These are phyloP conservation scores for Fonsecaea monophora DNA, from an alignment of 2,329 filamentous ascomycete genomes.

Conservation along the genomic window DNA sequence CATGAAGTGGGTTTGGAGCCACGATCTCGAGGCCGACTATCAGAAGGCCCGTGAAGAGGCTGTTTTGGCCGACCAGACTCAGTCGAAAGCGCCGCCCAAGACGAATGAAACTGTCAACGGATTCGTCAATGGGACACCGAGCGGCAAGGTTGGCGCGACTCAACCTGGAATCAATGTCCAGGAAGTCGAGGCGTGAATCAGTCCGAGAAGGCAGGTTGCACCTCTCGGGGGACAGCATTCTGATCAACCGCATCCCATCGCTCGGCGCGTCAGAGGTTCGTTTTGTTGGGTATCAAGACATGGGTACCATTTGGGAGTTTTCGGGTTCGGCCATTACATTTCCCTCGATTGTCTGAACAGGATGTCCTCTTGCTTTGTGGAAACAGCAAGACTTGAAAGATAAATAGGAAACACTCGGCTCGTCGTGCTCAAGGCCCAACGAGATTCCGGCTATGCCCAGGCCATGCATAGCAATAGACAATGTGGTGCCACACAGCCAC, in stretches of 20 bases:
- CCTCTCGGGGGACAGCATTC: background rate
- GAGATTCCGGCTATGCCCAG: background rate
- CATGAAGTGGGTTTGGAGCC: conserved; percentile 46
- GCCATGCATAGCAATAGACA: too few species aligned
- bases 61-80: background rate
- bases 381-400: background rate
- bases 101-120: background rate
- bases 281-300: background rate
- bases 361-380: background rate
- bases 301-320: background rate
- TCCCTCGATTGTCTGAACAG: background rate
- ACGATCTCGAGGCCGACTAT: conserved; percentile 44
- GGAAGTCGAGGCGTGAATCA: conserved; percentile 11
- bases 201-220: background rate
- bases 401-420: background rate
- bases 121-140: background rate
- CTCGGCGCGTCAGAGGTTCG: background rate
- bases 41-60: conserved; percentile 19
- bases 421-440: background rate
- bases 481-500: too few species aligned
- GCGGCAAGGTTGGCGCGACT: background rate
- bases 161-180: conserved; percentile 4
- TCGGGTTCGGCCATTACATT: background rate
- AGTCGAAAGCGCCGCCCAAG: background rate
- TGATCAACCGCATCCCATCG: background rate